phyloP scores from a whole-genome alignment of 805 yeast genomes.

The Debaryomyces hansenii region DNA sequence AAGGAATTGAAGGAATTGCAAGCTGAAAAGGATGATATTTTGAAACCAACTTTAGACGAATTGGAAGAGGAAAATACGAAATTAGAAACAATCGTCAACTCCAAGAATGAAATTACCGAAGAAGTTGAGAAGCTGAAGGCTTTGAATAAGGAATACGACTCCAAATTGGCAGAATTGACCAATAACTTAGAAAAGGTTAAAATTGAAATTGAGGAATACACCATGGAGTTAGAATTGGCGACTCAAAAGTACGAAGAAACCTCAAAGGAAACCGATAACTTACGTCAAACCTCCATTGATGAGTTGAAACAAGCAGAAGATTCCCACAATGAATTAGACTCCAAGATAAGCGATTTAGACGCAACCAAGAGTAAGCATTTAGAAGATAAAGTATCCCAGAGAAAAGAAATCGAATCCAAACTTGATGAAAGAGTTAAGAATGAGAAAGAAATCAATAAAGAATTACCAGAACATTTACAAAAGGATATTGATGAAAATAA shows the following conservation, averaged over 20 bases:
- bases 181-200: constrained; percentile 44
- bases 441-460: constrained; percentile 47
- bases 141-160: constrained; percentile 44
- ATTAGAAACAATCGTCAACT: constrained; percentile 49
- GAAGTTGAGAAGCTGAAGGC: constrained; percentile 46
- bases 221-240: constrained; percentile 31
- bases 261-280: constrained; percentile 37
- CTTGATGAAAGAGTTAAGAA: constrained; percentile 42
- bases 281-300: constrained; percentile 22
- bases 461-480: constrained; percentile 54
- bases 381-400: constrained; percentile 36
- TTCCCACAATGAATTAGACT: constrained; percentile 36
- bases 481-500: constrained; percentile 32
- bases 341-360: constrained; percentile 42
- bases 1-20: constrained; percentile 49
- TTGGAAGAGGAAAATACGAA: constrained; percentile 49
- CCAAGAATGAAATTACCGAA: constrained; percentile 46
- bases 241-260: constrained; percentile 39
- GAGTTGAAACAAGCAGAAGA: constrained; percentile 27
- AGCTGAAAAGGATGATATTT: constrained; percentile 51
- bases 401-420: constrained; percentile 29
- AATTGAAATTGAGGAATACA: constrained; percentile 32
- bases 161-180: constrained; percentile 44
- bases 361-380: constrained; percentile 36
- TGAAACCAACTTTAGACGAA: constrained; percentile 56